A percentile compares a stretch with the other conserved stretches of the same genome.
Conservation (phyloP, 2,329 filamentous ascomycete genomes). For the Stemphylium vesicarium region DNA sequence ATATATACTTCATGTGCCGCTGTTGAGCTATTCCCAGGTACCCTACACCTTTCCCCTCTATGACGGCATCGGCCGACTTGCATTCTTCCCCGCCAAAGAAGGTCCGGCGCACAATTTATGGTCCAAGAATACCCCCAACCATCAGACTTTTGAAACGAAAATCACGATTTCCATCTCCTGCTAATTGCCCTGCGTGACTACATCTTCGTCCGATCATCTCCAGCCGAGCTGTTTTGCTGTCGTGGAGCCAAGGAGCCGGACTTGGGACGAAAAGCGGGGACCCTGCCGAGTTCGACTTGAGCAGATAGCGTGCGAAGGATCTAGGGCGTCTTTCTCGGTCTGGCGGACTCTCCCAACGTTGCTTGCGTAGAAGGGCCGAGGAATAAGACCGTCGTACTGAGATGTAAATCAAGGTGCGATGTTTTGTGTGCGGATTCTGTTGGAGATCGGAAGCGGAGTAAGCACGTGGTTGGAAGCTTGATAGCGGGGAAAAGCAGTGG, state of each 20-base stretch:
- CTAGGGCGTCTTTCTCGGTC: no score
- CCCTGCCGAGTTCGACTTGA: no score
- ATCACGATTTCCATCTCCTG: no score
- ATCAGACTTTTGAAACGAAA: neutral
- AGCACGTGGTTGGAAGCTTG: neutral
- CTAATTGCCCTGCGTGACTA: no score
- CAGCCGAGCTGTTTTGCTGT: neutral
- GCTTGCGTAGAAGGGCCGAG: no score
- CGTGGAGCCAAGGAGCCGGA: neutral
- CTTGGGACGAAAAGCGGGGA: neutral
- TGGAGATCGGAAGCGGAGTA: neutral
- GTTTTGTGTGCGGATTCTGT: no score
- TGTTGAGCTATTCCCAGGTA: neutral
- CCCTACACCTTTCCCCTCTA: neutral
- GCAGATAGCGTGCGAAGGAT: neutral
- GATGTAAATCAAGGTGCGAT: no score
- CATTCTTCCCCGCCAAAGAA: neutral
- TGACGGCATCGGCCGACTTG: neutral
- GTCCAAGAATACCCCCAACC: neutral
- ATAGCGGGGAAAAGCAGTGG: no score
- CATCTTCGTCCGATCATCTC: neutral
- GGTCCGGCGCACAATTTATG: neutral
- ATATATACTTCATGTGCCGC: neutral
- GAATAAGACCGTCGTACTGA: no score
- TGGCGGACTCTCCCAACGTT: no score